Percentiles rank a stretch among this genome's conserved stretches.
These are phyloP conservation scores for Gossypium rotundifolium DNA, from an alignment of 345 rosid species.

Conservation along the genomic window DNA sequence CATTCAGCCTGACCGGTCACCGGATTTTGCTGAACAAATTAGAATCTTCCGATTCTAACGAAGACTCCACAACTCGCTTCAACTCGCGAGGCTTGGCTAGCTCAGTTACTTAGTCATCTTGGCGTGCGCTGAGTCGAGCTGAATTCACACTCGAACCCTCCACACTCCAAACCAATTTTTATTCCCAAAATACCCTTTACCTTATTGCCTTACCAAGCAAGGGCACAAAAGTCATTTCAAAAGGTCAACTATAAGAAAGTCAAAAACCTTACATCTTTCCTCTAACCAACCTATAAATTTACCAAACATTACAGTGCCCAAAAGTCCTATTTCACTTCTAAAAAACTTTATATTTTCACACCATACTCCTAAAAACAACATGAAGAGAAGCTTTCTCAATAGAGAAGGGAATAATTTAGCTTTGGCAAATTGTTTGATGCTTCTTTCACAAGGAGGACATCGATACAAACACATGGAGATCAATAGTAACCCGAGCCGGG, in stretches of 20 bases:
- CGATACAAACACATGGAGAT: not conserved
- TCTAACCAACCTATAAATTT: constrained; percentile 25
- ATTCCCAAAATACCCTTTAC: constrained; percentile 3
- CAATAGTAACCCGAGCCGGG: constrained; percentile 16
- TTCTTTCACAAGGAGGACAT: constrained; percentile 29
- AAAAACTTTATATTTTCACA: not conserved
- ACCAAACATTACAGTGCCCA: not conserved
- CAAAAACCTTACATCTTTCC: not conserved
- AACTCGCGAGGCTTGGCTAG: constrained; percentile 5
- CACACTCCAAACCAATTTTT: not conserved
- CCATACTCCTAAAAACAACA: constrained; percentile 5
- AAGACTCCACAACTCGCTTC: not conserved
- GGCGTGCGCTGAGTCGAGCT: constrained; percentile 15
- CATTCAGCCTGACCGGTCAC: not conserved
- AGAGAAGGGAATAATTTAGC: constrained; percentile 11
- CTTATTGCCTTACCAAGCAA: not conserved
- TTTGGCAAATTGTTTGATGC: constrained; percentile 54
- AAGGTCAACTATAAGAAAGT: constrained; percentile 35
- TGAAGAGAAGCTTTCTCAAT: constrained; percentile 43
- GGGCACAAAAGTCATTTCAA: constrained; percentile 29
- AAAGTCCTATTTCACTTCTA: not conserved
- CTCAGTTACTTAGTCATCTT: constrained; percentile 31
- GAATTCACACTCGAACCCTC: not conserved
- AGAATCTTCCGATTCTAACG: constrained; percentile 11
- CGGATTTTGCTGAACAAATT: not conserved